phyloP scores from a whole-genome alignment of 257 asterid species.

The Lantana camara region DNA sequence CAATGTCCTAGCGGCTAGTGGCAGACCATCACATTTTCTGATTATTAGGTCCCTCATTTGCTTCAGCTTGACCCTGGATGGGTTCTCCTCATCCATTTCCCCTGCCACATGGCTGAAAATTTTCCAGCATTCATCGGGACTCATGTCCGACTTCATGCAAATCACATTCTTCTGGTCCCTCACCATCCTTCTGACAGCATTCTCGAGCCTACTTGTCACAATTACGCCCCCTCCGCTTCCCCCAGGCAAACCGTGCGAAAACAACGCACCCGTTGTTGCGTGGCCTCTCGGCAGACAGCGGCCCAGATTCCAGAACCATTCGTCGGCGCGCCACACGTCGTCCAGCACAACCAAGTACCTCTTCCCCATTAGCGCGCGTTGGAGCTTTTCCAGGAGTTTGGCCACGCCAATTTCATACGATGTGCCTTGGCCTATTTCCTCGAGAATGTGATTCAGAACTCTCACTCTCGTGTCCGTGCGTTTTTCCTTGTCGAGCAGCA shows the following conservation, averaged over 20 bases:
- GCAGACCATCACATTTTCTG: constrained; percentile 18
- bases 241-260: constrained; percentile 9
- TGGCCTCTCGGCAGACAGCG: neutral
- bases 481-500: neutral
- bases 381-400: constrained; percentile 8
- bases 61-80: neutral
- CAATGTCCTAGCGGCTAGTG: constrained; percentile 20
- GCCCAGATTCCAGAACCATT: constrained; percentile 10
- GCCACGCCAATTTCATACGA: neutral
- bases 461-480: neutral
- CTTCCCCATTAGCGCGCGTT: neutral
- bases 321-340: constrained; percentile 5
- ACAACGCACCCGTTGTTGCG: neutral
- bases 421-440: neutral
- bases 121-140: neutral
- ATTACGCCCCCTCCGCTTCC: constrained; percentile 23
- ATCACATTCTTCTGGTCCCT: neutral
- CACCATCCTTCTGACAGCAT: neutral
- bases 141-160: neutral
- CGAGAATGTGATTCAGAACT: constrained; percentile 1
- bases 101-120: neutral
- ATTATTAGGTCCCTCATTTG: neutral
- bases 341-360: constrained; percentile 28
- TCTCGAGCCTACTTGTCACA: constrained; percentile 25
- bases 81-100: neutral